Evolutionary conservation across 495 filamentous ascomycete species (phyloP), one percentile per base, ranked within the genome.

Genomic region (Penicillium cosmopolitanum): DNA sequence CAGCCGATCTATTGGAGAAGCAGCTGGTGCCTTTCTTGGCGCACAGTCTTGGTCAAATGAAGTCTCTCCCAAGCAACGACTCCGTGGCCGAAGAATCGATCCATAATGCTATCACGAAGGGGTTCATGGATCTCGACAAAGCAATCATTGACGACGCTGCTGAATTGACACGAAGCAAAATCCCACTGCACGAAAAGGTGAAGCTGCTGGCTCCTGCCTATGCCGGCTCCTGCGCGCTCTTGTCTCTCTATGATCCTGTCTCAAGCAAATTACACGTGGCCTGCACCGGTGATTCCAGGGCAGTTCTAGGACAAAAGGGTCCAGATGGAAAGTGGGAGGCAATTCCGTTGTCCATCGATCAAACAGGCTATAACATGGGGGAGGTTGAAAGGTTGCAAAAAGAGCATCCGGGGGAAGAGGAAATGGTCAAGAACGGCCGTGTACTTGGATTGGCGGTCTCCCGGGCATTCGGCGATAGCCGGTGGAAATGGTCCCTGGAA

Each of bases 381-480:
- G 87, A 89, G 67, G 63, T 78, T 5, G 73, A 68, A 6, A 71
- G 85, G 5, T 57, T 89, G 23, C 56, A 67, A 19, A 60, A 62
- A 3, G 84, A 85, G 57, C 86, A 89, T 63, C 87, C 86, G 0
- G 77, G 80, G 51, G 86, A 89, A 68, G 68, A 77, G 2, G 66
- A 79, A 9, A 77, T 85, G 0, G 64, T 88, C 13, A 78, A 81
- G 57, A 63, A 77, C 38, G 84, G 85, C 3, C 80, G 85, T 1
- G 64, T 88, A 2, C 76, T 87, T 43, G 87, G 86, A 1, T 58
- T 87, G 1, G 73, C 71, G 36, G 77, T 84, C 0, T 82, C 85
- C 8, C 80, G 87, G 2, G 84, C 83, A 0, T 89, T 90, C 64
- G 87, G 88, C 34, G 86, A 90, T 68, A 69, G 75, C 33, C 75